Percentiles rank a stretch among this genome's conserved stretches.
Conservation (phyloP, 106 monocot genomes). For the Dendrobium officinale region DNA sequence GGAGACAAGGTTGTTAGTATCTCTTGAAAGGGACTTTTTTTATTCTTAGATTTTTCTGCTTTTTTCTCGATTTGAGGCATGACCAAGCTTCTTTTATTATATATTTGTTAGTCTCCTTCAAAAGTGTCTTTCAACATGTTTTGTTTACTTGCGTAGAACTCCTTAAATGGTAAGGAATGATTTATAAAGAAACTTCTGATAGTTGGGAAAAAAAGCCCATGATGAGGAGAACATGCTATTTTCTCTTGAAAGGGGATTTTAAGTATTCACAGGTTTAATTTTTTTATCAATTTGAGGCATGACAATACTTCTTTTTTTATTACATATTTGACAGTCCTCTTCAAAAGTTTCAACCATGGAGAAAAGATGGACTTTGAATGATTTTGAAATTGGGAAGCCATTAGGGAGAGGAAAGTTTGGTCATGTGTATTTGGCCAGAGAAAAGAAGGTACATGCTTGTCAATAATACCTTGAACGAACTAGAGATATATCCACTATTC, state of each 20-base stretch:
- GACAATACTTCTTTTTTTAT: not conserved
- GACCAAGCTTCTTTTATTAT: not conserved
- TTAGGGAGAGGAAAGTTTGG: constrained; percentile 99
- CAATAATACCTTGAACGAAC: not conserved
- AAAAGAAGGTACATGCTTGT: constrained; percentile 56
- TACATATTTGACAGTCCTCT: constrained; percentile 20
- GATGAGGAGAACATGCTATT: no score
- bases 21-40: no score
- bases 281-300: not conserved
- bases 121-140: no score
- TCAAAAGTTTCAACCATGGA: constrained; percentile 32
- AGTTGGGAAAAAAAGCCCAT: no score
- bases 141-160: no score
- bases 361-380: constrained; percentile 78
- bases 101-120: not conserved
- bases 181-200: no score
- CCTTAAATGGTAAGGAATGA: no score
- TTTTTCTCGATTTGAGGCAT: no score
- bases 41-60: no score
- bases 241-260: no score
- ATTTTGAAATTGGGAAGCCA: constrained; percentile 94
- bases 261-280: no score
- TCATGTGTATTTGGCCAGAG: constrained; percentile 93
- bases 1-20: no score
- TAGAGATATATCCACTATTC: not conserved